Evolutionary conservation across 768 basidiomycete genomes (phyloP).

Genomic region (Auricularia sp.): DNA sequence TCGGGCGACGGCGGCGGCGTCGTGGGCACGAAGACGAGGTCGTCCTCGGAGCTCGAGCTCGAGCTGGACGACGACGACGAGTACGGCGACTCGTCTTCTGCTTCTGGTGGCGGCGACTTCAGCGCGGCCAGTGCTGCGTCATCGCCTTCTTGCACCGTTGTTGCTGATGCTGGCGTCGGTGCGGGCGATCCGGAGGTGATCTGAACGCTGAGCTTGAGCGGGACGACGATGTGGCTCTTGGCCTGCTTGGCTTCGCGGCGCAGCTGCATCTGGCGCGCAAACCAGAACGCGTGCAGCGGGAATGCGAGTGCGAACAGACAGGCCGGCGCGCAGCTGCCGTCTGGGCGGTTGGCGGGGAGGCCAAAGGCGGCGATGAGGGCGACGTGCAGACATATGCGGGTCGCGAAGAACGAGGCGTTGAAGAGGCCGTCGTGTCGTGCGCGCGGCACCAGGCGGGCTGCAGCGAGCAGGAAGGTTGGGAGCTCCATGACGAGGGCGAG

Average conservation of each 20-base stretch:
- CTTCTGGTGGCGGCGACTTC: not conserved
- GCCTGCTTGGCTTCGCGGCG: not conserved
- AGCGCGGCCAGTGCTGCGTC: not conserved
- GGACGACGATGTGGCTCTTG: not conserved
- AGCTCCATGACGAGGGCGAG: slow-evolving; percentile 22
- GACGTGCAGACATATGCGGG: slow-evolving; percentile 39
- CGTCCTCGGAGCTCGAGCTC: not conserved
- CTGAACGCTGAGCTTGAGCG: not conserved
- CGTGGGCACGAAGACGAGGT: not conserved
- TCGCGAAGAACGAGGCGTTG: slow-evolving; percentile 38
- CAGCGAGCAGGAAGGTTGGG: slow-evolving; percentile 43
- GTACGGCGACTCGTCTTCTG: no score
- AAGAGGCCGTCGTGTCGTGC: slow-evolving; percentile 42
- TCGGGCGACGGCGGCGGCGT: not conserved
- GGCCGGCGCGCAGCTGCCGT: slow-evolving; percentile 30
- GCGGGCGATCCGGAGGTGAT: not conserved
- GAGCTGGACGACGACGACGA: no score
- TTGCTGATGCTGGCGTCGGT: not conserved
- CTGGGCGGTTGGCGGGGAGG: slow-evolving; percentile 18
- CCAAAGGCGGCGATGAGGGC: slow-evolving; percentile 24
- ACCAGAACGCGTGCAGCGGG: slow-evolving; percentile 46
- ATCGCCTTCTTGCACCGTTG: not conserved
- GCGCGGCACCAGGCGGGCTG: slow-evolving; percentile 33
- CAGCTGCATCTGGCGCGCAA: slow-evolving; percentile 20
- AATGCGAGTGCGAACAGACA: slow-evolving; percentile 31